These are phyloP conservation scores for Termitomyces bulborhizus DNA, from an alignment of 768 basidiomycete genomes.

Conservation along the genomic window DNA sequence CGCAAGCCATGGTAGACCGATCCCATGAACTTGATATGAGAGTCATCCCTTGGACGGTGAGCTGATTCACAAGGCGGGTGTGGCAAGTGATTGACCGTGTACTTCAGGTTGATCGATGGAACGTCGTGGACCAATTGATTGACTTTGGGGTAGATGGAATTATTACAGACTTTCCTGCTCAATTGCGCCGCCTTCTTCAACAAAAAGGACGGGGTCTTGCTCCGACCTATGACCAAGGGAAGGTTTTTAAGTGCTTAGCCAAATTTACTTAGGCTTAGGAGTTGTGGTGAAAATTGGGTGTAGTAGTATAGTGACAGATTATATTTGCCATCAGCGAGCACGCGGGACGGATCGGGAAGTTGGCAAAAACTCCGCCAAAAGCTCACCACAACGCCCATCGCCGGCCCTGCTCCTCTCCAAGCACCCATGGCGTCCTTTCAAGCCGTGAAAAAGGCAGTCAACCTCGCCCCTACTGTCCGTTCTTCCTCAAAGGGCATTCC, in stretches of 20 bases:
- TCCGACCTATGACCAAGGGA: slow-evolving; percentile 50
- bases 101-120: slow-evolving; percentile 53
- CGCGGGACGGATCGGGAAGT: slow-evolving; percentile 42
- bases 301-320: neutral
- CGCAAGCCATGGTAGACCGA: slow-evolving; percentile 58
- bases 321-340: neutral
- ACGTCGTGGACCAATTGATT: slow-evolving; percentile 53
- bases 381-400: slow-evolving; percentile 19
- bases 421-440: slow-evolving; percentile 62
- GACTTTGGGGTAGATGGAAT: slow-evolving; percentile 66
- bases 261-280: slow-evolving; percentile 5
- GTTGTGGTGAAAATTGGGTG: neutral
- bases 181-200: slow-evolving; percentile 50
- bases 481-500: slow-evolving; percentile 79
- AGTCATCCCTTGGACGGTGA: slow-evolving; percentile 73
- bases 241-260: slow-evolving; percentile 55
- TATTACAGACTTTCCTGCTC: slow-evolving; percentile 69
- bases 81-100: neutral
- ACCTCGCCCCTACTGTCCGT: slow-evolving; percentile 76
- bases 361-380: slow-evolving; percentile 27
- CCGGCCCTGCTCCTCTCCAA: slow-evolving; percentile 18
- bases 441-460: slow-evolving; percentile 77
- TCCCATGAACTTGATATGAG: slow-evolving; percentile 57
- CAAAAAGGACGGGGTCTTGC: slow-evolving; percentile 47
- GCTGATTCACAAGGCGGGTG: slow-evolving; percentile 14